phyloP scores from a whole-genome alignment of 345 rosid species.

The Eucalyptus cloeziana region DNA sequence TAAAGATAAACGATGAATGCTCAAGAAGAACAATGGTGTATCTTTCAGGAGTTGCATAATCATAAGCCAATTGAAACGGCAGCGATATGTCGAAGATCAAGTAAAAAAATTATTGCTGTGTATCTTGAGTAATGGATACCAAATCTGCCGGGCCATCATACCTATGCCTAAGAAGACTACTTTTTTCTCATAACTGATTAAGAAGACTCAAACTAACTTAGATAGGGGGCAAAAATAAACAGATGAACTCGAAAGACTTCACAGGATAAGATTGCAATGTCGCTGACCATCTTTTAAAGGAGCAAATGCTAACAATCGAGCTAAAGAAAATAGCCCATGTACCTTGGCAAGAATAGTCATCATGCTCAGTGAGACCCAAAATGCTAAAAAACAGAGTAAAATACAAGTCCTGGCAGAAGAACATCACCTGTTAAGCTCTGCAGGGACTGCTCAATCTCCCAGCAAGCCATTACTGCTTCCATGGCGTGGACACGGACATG shows the following conservation, averaged over 20 bases:
- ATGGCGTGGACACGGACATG: slow-evolving; percentile 98
- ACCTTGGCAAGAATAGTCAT: neutral
- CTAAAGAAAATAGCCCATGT: neutral
- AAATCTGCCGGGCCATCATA: neutral
- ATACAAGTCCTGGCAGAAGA: neutral
- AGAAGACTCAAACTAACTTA: neutral
- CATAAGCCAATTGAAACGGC: neutral
- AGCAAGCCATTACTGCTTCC: slow-evolving; percentile 99
- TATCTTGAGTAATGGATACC: neutral
- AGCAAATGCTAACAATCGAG: neutral
- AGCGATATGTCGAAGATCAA: neutral
- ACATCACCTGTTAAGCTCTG: slow-evolving; percentile 84
- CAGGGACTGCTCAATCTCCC: slow-evolving; percentile 97
- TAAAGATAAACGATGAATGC: neutral
- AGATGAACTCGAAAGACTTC: neutral
- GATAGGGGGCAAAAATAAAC: neutral
- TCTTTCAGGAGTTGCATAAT: neutral
- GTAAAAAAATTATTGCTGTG: neutral
- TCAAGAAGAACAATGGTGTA: neutral
- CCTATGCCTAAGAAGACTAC: neutral
- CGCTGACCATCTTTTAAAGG: neutral
- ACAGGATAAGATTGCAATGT: neutral
- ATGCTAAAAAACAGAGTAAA: neutral
- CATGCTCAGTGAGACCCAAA: neutral
- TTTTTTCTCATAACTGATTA: neutral